phyloP scores from a whole-genome alignment of 192 early-diverging fungal genomes.

The Gamsiella multidivaricata region DNA sequence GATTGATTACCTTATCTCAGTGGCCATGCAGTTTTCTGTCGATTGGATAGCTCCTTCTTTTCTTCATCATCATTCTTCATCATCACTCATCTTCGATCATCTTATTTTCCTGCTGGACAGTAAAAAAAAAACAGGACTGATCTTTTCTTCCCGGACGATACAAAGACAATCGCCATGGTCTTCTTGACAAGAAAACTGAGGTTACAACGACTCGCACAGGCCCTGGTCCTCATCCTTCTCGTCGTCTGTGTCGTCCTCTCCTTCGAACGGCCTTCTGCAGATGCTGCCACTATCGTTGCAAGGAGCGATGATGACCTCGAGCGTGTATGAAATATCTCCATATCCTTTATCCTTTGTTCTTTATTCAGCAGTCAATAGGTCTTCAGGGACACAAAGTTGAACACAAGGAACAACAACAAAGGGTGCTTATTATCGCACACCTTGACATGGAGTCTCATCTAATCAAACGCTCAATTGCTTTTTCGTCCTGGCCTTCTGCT shows the following conservation, averaged over 20 bases:
- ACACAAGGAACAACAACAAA: background rate
- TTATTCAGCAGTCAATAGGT: too few relatives aligned
- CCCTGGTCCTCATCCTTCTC: constrained; percentile 15
- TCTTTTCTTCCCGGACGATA: too few relatives aligned
- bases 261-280: background rate
- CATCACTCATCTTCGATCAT: background rate
- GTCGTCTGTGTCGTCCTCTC: constrained; percentile 23
- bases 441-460: too few relatives aligned
- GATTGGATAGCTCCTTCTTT: too few relatives aligned
- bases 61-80: too few relatives aligned
- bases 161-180: too few relatives aligned
- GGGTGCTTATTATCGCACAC: too few relatives aligned
- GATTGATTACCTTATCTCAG: too few relatives aligned
- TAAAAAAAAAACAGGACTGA: too few relatives aligned
- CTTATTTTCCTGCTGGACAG: background rate
- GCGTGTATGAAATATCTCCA: constrained; percentile 17
- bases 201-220: constrained; percentile 7
- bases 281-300: background rate
- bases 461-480: background rate
- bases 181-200: constrained; percentile 11
- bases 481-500: constrained; percentile 10
- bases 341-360: background rate
- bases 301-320: constrained; percentile 13
- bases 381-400: background rate
- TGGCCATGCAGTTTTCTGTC: too few relatives aligned